Conservation (phyloP, 2,329 filamentous ascomycete genomes). For the Sclerotinia borealis region DNA sequence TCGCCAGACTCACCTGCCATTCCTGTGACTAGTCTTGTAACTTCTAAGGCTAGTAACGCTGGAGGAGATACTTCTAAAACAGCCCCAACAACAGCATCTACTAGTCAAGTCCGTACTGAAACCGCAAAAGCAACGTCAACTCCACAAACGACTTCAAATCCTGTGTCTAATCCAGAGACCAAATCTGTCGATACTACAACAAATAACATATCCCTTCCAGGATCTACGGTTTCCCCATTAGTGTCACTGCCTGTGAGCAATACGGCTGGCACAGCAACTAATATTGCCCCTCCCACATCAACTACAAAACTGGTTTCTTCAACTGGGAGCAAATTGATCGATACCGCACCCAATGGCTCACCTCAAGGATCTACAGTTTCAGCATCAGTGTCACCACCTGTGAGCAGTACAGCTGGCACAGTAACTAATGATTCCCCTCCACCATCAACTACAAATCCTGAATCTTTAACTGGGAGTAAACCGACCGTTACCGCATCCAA, state of each 20-base stretch:
- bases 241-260: background rate
- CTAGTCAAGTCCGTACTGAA: background rate
- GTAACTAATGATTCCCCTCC: background rate
- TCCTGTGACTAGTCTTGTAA: background rate
- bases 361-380: background rate
- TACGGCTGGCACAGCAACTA: background rate
- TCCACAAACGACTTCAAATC: background rate
- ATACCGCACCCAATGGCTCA: background rate
- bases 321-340: background rate
- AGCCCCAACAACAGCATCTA: background rate
- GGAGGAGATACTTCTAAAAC: background rate
- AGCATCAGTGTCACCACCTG: background rate
- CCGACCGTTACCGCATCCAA: background rate
- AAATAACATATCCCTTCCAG: background rate
- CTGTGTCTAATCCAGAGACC: background rate
- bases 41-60: background rate
- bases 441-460: background rate
- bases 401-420: background rate
- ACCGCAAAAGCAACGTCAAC: background rate
- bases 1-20: background rate
- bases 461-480: background rate
- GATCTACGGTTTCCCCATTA: background rate
- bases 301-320: background rate
- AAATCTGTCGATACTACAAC: background rate
- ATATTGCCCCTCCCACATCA: background rate